Base-by-base conservation (phyloP, 345 rosid species). In the Microcos paniculata region DNA sequence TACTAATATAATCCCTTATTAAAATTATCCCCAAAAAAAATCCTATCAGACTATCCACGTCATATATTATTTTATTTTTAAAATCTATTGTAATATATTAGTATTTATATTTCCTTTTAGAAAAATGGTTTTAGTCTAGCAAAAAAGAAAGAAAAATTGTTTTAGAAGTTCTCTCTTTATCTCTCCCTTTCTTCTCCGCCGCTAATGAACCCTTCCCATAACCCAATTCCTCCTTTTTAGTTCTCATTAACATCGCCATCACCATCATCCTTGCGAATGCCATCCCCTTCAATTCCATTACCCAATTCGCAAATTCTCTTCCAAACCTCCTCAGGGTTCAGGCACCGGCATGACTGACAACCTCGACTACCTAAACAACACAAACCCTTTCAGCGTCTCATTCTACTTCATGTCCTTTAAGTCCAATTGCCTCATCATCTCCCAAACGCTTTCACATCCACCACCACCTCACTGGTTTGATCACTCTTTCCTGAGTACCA, bases 301-400 rank as follows among this genome's bases (percentile, higher is more conserved):
- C 96, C 94, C 90, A 96, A 71, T 10, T 93, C 87, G 77, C 96
- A 93, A 71, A 93, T 61, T 78, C 73, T 87, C 28, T 33, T 26
- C 99, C 98, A 93, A 35, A 90, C 77, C 62, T 77, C 80, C 65
- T 81, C 82, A n/a, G n/a, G n/a, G n/a, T n/a, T n/a, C n/a, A 4
- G 86, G 70, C 24, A 96, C 97, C 8, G 91, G 90, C 80, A 96
- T 92, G 16, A 96, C 98, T 70, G 98, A 93, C 80, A 96, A 77
- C 81, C 97, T 85, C 63, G 95, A 97, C 92, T 96, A 97, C 79
- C 86, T 79, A 12, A 96, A 86, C 83, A 93, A 51, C 9, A 71
- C 88, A 77, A 94, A 93, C 10, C 82, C 94, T 78, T 86, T 88
- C 81, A 91, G 71, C 80, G 77, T 84, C 40, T 71, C 89, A 15